A percentile compares a stretch with the other conserved stretches of the same genome.
Conservation (phyloP, 129 eudicot species). For the Dittrichia graveolens region DNA sequence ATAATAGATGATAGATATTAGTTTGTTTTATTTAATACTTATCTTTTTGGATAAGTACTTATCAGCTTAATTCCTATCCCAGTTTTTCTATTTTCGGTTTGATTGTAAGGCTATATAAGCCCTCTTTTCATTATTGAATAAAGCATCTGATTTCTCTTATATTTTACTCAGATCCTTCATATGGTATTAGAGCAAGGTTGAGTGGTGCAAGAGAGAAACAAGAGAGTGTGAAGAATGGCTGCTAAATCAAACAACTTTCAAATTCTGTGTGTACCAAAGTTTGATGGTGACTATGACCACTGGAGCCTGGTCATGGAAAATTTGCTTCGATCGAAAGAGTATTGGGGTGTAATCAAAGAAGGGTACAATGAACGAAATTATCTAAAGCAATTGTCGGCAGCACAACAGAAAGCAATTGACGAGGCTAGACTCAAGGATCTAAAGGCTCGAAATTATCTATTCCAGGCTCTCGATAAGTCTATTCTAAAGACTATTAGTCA, state of each 20-base stretch:
- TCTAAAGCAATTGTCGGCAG: not conserved
- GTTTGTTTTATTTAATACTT: too few relatives aligned
- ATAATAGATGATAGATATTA: too few relatives aligned
- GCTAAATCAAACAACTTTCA: not conserved
- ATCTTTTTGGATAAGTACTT: too few relatives aligned
- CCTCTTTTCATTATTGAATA: not conserved
- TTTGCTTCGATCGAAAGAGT: not conserved
- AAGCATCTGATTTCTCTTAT: not conserved
- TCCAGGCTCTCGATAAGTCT: not conserved
- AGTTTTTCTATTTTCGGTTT: too few relatives aligned
- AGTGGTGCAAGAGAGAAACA: not conserved
- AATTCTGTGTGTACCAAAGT: not conserved
- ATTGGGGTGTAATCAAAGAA: not conserved
- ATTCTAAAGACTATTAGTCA: too few relatives aligned
- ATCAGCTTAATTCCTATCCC: too few relatives aligned
- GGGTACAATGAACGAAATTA: not conserved
- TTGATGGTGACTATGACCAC: slow-evolving; percentile 13
- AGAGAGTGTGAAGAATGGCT: not conserved
- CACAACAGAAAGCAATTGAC: not conserved
- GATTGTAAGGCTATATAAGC: too few relatives aligned
- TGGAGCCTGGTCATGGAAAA: not conserved
- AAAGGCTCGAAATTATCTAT: not conserved
- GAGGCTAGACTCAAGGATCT: not conserved
- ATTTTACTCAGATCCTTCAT: not conserved
- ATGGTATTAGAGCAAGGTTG: not conserved